These are phyloP conservation scores for Suillus paluster DNA, from an alignment of 768 basidiomycete genomes.

Conservation along the genomic window DNA sequence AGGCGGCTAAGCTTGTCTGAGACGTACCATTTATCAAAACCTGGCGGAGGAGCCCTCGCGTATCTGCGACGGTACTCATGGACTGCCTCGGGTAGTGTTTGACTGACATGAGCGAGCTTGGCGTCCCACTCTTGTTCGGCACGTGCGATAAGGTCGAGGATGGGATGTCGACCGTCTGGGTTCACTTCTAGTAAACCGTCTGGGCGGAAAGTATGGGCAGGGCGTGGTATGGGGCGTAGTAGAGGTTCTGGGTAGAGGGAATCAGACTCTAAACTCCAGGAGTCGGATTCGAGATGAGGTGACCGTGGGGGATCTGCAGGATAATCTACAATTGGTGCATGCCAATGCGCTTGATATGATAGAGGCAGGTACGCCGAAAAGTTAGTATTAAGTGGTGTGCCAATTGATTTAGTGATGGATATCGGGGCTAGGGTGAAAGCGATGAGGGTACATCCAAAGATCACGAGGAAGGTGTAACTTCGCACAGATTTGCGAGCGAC, in stretches of 20 bases:
- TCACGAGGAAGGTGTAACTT: not conserved
- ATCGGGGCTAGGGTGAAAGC: not conserved
- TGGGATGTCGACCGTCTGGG: constrained; percentile 45
- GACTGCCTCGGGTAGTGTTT: constrained; percentile 42
- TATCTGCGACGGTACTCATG: constrained; percentile 44
- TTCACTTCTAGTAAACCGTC: constrained; percentile 44
- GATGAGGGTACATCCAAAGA: not conserved
- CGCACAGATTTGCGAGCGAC: not conserved
- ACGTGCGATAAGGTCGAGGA: constrained; percentile 45
- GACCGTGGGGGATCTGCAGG: too few relatives aligned
- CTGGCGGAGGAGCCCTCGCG: constrained; percentile 43
- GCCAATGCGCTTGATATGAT: not conserved
- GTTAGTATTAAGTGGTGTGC: not conserved
- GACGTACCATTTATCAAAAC: constrained; percentile 52
- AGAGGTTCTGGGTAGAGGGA: not conserved
- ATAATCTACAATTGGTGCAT: not conserved
- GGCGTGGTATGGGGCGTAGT: not conserved
- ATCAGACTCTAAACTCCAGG: not conserved
- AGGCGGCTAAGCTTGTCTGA: not conserved
- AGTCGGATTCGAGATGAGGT: too few relatives aligned
- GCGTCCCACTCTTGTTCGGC: constrained; percentile 44
- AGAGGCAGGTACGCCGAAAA: not conserved
- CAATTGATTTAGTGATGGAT: not conserved
- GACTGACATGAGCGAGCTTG: constrained; percentile 42
- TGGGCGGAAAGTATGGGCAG: constrained; percentile 22